Conservation (phyloP, 495 filamentous ascomycete genomes). For the Penicillium malachiteum region DNA sequence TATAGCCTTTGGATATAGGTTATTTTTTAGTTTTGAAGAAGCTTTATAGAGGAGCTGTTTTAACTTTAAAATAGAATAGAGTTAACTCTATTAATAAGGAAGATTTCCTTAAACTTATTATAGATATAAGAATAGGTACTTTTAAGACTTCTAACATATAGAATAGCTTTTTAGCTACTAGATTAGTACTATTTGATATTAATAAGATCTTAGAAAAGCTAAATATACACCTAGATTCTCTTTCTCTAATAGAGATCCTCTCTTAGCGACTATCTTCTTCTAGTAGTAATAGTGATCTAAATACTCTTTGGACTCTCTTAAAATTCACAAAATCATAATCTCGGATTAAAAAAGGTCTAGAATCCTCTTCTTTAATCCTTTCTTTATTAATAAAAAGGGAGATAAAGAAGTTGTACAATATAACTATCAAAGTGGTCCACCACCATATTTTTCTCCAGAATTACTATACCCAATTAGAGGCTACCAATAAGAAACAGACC, state of each 20-base stretch:
- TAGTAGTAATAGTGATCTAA: constrained; percentile 1
- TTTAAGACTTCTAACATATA: constrained; percentile 3
- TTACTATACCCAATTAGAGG: too few species aligned
- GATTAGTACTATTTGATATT: neutral
- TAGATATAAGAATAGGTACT: neutral
- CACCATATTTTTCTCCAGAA: neutral
- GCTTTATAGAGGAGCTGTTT: constrained; percentile 2
- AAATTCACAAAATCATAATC: constrained; percentile 7
- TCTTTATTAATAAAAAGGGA: constrained; percentile 1
- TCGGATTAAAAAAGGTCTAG: constrained; percentile 7
- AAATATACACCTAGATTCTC: neutral
- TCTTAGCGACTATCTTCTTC: neutral
- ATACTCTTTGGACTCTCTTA: constrained; percentile 7
- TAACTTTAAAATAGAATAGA: constrained; percentile 1
- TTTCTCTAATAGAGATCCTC: neutral
- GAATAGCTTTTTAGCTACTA: constrained; percentile 1
- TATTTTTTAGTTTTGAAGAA: constrained; percentile 4
- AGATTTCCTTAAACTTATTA: constrained; percentile 2
- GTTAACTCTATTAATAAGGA: constrained; percentile 1
- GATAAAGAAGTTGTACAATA: neutral
- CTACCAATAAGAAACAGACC: too few species aligned
- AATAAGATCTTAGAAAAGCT: constrained; percentile 2
- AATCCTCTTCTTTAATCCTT: constrained; percentile 5
- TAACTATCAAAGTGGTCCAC: neutral
- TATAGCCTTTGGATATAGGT: constrained; percentile 1